phyloP scores from a whole-genome alignment of 352 stramenopile genomes.

The Phytophthora multivora region DNA sequence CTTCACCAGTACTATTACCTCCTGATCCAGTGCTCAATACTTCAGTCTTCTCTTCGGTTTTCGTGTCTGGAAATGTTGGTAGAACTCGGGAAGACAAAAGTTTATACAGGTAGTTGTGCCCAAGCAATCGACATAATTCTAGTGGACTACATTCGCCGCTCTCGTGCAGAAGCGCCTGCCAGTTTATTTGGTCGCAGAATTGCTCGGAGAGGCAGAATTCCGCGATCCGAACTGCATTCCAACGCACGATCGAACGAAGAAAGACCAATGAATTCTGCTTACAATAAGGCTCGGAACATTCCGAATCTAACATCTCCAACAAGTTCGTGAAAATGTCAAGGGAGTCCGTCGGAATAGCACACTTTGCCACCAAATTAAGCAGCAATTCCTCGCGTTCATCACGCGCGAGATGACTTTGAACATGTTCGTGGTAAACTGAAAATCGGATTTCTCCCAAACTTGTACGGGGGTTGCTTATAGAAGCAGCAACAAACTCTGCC shows the following conservation, averaged over 20 bases:
- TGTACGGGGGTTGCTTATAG: too few relatives aligned
- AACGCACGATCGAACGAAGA: conserved; percentile 32
- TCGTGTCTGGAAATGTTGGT: not conserved
- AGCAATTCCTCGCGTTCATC: conserved; percentile 14
- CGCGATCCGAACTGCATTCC: conserved; percentile 40
- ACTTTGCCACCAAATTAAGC: conserved; percentile 11
- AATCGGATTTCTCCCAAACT: conserved; percentile 5
- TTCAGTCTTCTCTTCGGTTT: not conserved
- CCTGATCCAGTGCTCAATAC: not conserved
- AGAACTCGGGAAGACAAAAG: conserved; percentile 3
- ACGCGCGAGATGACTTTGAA: conserved; percentile 6
- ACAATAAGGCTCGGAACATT: not conserved
- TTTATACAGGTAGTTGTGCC: conserved; percentile 25
- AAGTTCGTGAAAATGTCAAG: conserved; percentile 9
- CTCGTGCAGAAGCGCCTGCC: conserved; percentile 13
- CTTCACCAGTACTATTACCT: not conserved
- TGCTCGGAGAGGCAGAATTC: conserved; percentile 12
- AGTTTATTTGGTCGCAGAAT: conserved; percentile 1
- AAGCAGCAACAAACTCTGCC: conserved; percentile 21
- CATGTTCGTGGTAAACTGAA: conserved; percentile 6
- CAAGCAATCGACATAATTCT: conserved; percentile 33
- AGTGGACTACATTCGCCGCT: conserved; percentile 29
- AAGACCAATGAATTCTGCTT: conserved; percentile 1
- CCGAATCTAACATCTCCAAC: not conserved
- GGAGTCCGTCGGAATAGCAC: conserved; percentile 20